These are phyloP conservation scores for Pythium phragmitis DNA, from an alignment of 352 stramenopile genomes.

Conservation along the genomic window DNA sequence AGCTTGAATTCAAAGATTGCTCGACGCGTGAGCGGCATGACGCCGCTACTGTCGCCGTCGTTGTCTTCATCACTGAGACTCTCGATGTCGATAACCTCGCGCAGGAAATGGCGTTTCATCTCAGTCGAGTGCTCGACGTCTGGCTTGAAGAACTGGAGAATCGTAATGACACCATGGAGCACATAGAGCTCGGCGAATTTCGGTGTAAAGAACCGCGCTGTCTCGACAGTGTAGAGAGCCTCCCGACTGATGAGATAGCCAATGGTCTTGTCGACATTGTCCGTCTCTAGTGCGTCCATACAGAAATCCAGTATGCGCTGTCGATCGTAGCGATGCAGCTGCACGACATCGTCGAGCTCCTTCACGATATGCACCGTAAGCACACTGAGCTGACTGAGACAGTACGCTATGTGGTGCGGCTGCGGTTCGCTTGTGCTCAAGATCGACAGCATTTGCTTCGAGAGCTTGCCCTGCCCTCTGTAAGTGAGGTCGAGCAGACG, in stretches of 20 bases:
- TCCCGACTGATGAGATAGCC: conserved; percentile 54
- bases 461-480: conserved; percentile 58
- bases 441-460: conserved; percentile 67
- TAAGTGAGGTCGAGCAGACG: conserved; percentile 65
- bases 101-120: conserved; percentile 59
- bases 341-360: conserved; percentile 62
- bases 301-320: conserved; percentile 53
- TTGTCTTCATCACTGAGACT: conserved; percentile 34
- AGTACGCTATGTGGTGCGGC: conserved; percentile 50
- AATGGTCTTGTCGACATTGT: conserved; percentile 71
- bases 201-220: conserved; percentile 36
- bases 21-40: conserved; percentile 37
- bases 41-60: background rate
- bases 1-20: conserved; percentile 65
- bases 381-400: conserved; percentile 47
- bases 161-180: conserved; percentile 40
- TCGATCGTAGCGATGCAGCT: conserved; percentile 44
- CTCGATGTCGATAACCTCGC: conserved; percentile 69
- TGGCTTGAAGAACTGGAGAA: conserved; percentile 63
- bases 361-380: conserved; percentile 73
- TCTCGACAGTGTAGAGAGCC: conserved; percentile 52
- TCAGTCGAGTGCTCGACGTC: conserved; percentile 42
- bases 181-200: conserved; percentile 71
- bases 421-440: conserved; percentile 38
- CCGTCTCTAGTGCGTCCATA: conserved; percentile 52